Base-by-base conservation (phyloP, 2,329 filamentous ascomycete genomes). In the Pleomassaria siparia region DNA sequence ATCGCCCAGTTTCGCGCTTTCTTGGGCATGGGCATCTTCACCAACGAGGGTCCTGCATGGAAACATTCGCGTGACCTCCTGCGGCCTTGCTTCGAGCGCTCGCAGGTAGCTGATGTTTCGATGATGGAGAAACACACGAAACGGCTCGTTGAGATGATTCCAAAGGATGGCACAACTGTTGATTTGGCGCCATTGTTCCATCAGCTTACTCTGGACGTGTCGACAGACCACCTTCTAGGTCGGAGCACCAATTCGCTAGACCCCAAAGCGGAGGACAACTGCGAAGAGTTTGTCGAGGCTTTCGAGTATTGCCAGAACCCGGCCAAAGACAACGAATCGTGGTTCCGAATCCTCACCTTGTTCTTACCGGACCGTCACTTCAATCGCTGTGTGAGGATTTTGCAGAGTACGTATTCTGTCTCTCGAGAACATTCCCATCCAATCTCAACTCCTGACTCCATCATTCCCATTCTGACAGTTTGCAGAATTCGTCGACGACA, bases 111-210 rank as follows among this genome's bases (percentile, higher is more conserved):
- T 1, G 61, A 69, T 33, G 39, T 62, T 1, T 44, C 45, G 13
- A 39, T 59, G 2, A 44, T 64, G 9, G 62, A 64, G 30, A 53
- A 50, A 20, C 63, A 69, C 37, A 48, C 50, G 1, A 29, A 51
- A 2, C 25, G 49, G 1, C 43, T 68, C 3, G 44, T 68, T 18
- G 42, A 50, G 0, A 16, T 52, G 3, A 30, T 67, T n/a, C 61
- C 61, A 1, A 44, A 42, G 24, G 58, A 62, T 44, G 59, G 60
- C 0, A 40, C 36, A 0, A 56, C 55, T 3, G 51, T 66, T 3
- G 58, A 68, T 39, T 43, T 68, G 15, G 57, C 63, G 37, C 57
- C 58, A 9, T 40, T 64, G 7, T 60, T 69, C 26, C 59, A 62
- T 15, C 41, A 58, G 3, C 46, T 64, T 3, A 53, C 53, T n/a